Evolutionary conservation across 2,329 filamentous ascomycete species (phyloP), one percentile per base, ranked within the genome.

Genomic region (Monosporascus sp.): DNA sequence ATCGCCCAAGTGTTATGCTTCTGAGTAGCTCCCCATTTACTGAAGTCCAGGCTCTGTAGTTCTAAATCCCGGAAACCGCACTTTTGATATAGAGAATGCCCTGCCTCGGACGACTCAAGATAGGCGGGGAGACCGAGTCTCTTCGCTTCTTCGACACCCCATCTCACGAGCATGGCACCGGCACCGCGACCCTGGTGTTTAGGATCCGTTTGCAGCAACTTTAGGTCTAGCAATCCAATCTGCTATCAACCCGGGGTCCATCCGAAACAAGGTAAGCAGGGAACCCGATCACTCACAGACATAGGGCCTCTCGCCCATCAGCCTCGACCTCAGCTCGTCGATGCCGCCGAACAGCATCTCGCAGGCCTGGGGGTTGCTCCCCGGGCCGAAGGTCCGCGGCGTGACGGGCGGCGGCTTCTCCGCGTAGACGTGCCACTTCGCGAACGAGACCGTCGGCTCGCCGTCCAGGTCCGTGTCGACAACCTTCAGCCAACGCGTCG

Each of bases 151-250:
- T 73, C 69, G 14, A 72, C 59, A 0, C 69, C 69, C 65, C 67
- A 71, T 52, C 65, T 61, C n/a, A 74, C 58, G 36, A 76, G 61
- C 61, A 73, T 64, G 7, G 62, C 61, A 3, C 66, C 73, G 2
- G 73, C 73, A 1, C 72, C 73, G n/a, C 71, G 69, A 7, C 68
- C 57, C 48, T 73, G 69, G 48, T 74, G 70, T 14, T 71, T 65
- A 0, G 74, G 74, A 51, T 73, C 67, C n/a, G 73, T 73, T n/a
- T 66, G 65, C 5, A 76, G 63, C 34, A 66, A 56, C 8, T 68
- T 62, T 11, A 75, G 64, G 55, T 73, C 73, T 73, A 31, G 19
- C 38, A 26, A 20, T 5, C 41, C 26, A 19, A 9, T 24, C 38
- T 22, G 48, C 24, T 11, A 26, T 38, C 47, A 14, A 17, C 9